Evolutionary conservation across 139 green algal genomes (phyloP).

Genomic region (Coccomyxa sp.): DNA sequence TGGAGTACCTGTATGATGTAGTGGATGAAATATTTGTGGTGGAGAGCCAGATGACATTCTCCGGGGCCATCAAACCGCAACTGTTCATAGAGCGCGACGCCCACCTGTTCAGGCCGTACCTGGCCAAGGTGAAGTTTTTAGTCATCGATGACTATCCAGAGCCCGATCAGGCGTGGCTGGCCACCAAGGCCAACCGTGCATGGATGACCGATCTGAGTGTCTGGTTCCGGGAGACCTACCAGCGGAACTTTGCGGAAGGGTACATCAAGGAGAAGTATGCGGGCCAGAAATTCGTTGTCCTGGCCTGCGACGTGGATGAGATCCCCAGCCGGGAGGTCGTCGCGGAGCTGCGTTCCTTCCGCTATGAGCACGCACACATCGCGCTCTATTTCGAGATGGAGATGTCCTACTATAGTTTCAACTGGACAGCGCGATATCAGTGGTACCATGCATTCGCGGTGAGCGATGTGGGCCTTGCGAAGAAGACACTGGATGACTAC

Average conservation of each 20-base stretch:
- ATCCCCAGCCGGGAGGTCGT: not conserved
- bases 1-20: not conserved
- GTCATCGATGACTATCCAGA: not conserved
- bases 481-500: not conserved
- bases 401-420: not conserved
- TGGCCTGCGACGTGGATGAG: not conserved
- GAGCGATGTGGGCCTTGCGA: not conserved
- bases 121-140: not conserved
- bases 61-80: not conserved
- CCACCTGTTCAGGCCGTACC: not conserved
- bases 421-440: not conserved
- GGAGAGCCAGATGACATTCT: not conserved
- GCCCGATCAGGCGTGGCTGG: not conserved
- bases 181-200: not conserved
- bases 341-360: not conserved
- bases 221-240: not conserved
- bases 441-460: not conserved
- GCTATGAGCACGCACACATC: not conserved
- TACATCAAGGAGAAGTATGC: constrained; percentile 3
- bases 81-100: not conserved
- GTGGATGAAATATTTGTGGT: not conserved
- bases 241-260: not conserved
- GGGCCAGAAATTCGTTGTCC: not conserved
- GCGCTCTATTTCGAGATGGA: not conserved
- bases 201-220: not conserved